Percentiles rank a stretch among this genome's conserved stretches.
phyloP scores from a whole-genome alignment of 2,329 filamentous ascomycete species.

The Metarhizium guizhouense region DNA sequence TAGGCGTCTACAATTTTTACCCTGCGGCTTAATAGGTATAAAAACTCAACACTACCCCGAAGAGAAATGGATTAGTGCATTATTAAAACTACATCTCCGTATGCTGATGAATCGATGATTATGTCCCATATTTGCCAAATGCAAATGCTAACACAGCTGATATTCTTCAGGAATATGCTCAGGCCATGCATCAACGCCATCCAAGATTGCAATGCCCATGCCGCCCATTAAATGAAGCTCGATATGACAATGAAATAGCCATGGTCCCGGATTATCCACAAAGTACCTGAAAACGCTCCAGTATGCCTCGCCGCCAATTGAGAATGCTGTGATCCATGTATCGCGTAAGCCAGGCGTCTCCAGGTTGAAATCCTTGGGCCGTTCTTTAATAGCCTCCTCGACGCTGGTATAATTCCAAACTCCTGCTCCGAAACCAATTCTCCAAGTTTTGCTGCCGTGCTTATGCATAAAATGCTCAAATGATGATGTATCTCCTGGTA shows the following conservation, averaged over 20 bases:
- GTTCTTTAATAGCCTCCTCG: constrained; percentile 24
- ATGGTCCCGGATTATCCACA: constrained; percentile 34
- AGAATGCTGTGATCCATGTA: constrained; percentile 12
- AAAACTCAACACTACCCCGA: no score
- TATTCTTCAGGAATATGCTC: background rate
- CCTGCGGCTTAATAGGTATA: no score
- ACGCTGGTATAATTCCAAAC: constrained; percentile 32
- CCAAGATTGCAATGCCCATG: constrained; percentile 37
- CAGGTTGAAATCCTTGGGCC: constrained; percentile 33
- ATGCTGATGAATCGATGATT: no score
- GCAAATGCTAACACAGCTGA: background rate
- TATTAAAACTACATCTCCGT: no score
- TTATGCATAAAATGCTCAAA: constrained; percentile 30
- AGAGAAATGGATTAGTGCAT: no score
- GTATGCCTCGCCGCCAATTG: constrained; percentile 10
- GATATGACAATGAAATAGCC: constrained; percentile 41
- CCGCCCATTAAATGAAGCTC: constrained; percentile 36
- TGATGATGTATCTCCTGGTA: constrained; percentile 11
- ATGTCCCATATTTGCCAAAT: background rate
- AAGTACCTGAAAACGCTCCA: constrained; percentile 36
- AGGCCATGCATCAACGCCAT: constrained; percentile 29
- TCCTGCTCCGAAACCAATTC: constrained; percentile 28
- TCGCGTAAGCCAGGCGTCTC: constrained; percentile 32
- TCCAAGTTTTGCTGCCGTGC: constrained; percentile 35
- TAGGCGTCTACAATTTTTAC: no score